Base-by-base conservation (phyloP, 805 yeast species). In the Yarrowia sp. region DNA sequence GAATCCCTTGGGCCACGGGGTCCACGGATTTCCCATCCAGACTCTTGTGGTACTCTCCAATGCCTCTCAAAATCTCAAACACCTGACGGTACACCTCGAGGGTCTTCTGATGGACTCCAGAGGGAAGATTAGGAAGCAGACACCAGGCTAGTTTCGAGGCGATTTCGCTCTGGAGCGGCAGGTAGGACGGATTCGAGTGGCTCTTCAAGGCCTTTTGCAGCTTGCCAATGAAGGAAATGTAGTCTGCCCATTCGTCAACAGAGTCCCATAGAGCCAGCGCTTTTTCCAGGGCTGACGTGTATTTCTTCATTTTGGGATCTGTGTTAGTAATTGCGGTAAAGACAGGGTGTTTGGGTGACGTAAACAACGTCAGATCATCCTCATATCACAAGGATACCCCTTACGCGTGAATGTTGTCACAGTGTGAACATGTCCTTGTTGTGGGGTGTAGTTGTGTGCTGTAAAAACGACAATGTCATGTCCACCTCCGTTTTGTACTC, bases 171-270 rank as follows among this genome's bases (percentile, higher is more conserved):
- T 88, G 85, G 56, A 81, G 83, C 0, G 97, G 98, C 12, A 94
- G 85, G 53, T 78, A 77, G 72, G 72, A 76, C 72, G 73, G 83
- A 78, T 70, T 80, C 49, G 84, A 83, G 73, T 77, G 83, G 22
- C 80, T 78, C 70, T 84, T 85, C 49, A 93, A 78, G 0, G 96
- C 88, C 76, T 92, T 91, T 70, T 87, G 87, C 7, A 96, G 83
- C 70, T 90, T 86, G 1, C 94, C 87, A 55, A 96, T 81, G 76
- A 91, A 93, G 26, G 98, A 89, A 69, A 95, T 95, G 77, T 94
- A 92, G 76, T 95, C 99, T 14, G 99, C 98, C 99, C 99, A 95
- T 80, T 95, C 99, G 41, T 87, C 90, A 1, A 92, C 89, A 1
- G 90, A 80, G 66, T 91, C 97, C 80, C 94, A 94, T 19, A 86